Evolutionary conservation across 2,329 filamentous ascomycete genomes (phyloP), one percentile per base, ranked within the genome.

Genomic region (Colletotrichum limetticola): DNA sequence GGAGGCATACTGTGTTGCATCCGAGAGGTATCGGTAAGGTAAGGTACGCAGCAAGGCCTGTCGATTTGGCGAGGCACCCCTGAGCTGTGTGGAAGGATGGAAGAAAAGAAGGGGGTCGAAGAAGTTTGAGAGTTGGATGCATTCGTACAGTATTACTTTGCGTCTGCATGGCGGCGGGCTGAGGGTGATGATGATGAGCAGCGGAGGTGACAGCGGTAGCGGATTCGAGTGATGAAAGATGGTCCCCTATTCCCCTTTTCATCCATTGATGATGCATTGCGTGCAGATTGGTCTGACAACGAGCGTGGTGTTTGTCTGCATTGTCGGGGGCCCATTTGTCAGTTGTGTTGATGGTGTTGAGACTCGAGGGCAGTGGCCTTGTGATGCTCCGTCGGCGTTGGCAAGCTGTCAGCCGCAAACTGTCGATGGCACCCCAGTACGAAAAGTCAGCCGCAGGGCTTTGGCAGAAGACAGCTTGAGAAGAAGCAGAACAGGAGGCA

Each of bases 201-300:
- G 37, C 56, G 16, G 24, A 56, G 57, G 68, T 35, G 63, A 67
- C 49, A 32, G 57, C 22, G 53, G 35, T 61, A 61, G 52, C 56
- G 62, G 65, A 57, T 32, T 62, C 32, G 28, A 37, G n/a, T 56
- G 22, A 42, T 52, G 53, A 49, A 58, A 19, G 32, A 68, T 53
- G 60, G 66, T 66, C 67, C 66, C 66, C 52, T 71, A 42, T 56
- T 49, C 30, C 49, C 32, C 60, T 14, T 26, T 63, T 53, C 19
- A 4, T 30, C 46, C 32, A 72, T 64, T 69, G 66, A 55, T 69
- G 59, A 37, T 72, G 70, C 65, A 72, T 58, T 58, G 65, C 65
- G 24, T 72, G 64, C 56, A 61, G 49, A 70, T 42, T 30, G 46
- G 49, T 26, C 59, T 35, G 30, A 46, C 56, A 63, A 49, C 42